Base-by-base conservation (phyloP, 1,139 yeast species). In the Lizanozyma gosingica region DNA sequence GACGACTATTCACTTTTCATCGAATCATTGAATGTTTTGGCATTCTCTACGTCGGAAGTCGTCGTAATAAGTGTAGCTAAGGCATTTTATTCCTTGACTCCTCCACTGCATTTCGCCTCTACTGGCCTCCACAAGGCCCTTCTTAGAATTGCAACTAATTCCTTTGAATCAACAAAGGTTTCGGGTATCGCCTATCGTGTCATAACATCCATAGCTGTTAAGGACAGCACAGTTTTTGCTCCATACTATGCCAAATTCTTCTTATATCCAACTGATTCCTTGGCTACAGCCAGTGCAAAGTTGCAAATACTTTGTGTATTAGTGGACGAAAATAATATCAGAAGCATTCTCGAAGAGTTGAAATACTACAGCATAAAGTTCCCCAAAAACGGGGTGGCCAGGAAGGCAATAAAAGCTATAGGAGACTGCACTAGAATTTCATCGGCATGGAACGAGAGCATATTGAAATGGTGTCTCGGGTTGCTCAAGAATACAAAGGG, bases 11-110 rank as follows among this genome's bases (percentile, higher is more conserved):
- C 67, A 37, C 57, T 77, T 9, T 76, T 85, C 35, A 56, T 85
- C 14, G 58, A 65, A 3, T 56, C 78, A 0, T 49, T 79, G 34
- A 59, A 59, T 39, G 57, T 63, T 1, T 59, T 83, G 35, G 62
- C 74, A 8, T 69, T 63, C 46, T 67, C 78, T 27, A 59, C 69
- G 11, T 79, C 83, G 37, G 78, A 77, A n/a, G 67, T 74, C 17
- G 86, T 85, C 1, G 63, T 83, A 2, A 49, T 85, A n/a, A 75
- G 85, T 11, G 69, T 77, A 2, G 67, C 80, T 2, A 73, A 76
- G 44, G 75, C 84, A 1, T 64, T 73, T 42, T 61, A 67, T 39
- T 72, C 73, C 39, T 60, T 85, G 22, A 71, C 80, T 0, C 77
- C 87, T 0, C 71, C 79, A 1, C 58, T 57, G 45, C 57, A 67